Base-by-base conservation (phyloP, 2,329 filamentous ascomycete genomes). In the Grosmannia clavigera region DNA sequence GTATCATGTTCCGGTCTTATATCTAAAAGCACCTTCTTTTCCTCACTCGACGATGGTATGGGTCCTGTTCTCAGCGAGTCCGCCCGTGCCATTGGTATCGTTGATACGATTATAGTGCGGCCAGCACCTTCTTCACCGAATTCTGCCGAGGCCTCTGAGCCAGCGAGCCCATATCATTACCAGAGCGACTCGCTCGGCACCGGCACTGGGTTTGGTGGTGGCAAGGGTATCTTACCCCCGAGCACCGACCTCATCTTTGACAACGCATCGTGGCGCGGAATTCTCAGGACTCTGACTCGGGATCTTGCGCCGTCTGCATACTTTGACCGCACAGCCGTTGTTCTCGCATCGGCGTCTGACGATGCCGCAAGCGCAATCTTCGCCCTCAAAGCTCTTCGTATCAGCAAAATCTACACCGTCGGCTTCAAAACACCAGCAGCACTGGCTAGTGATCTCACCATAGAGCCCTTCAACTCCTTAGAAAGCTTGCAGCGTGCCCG, bases 281-380 rank as follows among this genome's bases (percentile, higher is more conserved):
- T 95, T 61, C 79, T 90, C 55, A 87, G 88, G 58, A 91, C 89
- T 0, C 76, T 95, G 61, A 94, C 86, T 4, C 81, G 87, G 27
- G 89, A 95, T 66, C 85, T 92, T 65, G 87, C 91, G 0, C 89
- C 90, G 0, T 91, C 88, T 5, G 89, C 90, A 1, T 95, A 92
- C 70, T 82, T 81, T 64, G 85, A 84, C 51, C 83, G 88, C 55
- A 83, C 88, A 4, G 89, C 88, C 2, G 82, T 95, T 53, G 81
- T 95, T 16, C 75, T 95, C 12, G 87, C 88, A 10, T 85, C 82
- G 22, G 83, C 81, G 0, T 81, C 87, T 51, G 84, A 88, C 60
- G 88, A 92, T 65, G 90, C 90, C 5, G 86, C 88, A 2, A 85
- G 88, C 0, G 82, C 86, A 1, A 85, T 95, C 63, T 95, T 89